Evolutionary conservation across 352 stramenopile genomes (phyloP), one percentile per base, ranked within the genome.

Genomic region (Phytopythium ostracodes): DNA sequence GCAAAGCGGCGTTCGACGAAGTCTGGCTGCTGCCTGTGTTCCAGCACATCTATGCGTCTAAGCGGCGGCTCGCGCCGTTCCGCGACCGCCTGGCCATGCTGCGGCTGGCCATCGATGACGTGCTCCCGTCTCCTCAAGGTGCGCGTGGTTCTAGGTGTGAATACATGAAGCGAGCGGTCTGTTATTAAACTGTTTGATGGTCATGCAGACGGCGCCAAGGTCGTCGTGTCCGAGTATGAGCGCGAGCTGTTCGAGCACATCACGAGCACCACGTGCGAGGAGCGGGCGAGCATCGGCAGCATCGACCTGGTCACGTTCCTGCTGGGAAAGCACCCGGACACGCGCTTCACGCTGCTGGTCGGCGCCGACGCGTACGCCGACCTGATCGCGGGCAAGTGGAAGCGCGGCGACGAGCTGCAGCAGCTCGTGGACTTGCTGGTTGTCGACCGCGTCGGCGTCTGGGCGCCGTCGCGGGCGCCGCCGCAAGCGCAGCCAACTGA

Each of bases 11-110:
- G 42, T 94, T 89, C 54, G 88, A 96, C 60, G 83, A 96, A 68
- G 73, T 97, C 40, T 97, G 89, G 89, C 59, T 97, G n/a, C 54
- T 96, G 55, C 89, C 89, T 12, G 89, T 97, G 58, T 96, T 91
- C 65, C 82, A 90, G 61, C 89, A 97, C 71, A 96, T 96, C 59
- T 96, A 91, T 68, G 79, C 73, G 25, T 82, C 60, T 57, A 97
- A 97, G 73, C 73, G 75, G 38, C 55, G 81, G 47, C 79, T 97
- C 49, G 87, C 81, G 38, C 66, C 77, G 4, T 96, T 96, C 68
- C 59, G 79, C 6, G 70, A 95, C 59, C 84, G 89, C 59, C 56
- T 96, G 27, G 56, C 62, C 18, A 91, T 97, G 84, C 87, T 81
- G 73, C 65, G 72, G 24, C 68, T 96, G 27, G 84, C 70, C 2